These are phyloP conservation scores for Silene coronaria DNA, from an alignment of 179 eudicot species.

Conservation along the genomic window DNA sequence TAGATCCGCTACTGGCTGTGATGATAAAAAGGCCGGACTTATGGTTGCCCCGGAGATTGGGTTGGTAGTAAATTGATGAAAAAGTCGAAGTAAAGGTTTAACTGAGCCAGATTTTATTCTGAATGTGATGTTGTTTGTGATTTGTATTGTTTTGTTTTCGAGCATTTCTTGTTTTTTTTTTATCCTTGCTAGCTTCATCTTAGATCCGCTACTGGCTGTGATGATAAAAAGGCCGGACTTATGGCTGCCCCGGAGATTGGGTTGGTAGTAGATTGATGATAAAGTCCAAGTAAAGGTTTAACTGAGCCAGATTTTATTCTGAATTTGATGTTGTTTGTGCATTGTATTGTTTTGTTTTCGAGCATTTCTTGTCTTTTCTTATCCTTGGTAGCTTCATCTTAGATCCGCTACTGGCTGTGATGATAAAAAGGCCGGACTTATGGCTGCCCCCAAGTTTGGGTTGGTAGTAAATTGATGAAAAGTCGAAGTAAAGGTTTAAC, in stretches of 20 bases:
- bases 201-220: constrained; percentile 14
- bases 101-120: constrained; percentile 1
- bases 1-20: constrained; percentile 20
- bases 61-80: constrained; percentile 15
- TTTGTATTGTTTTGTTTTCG: too few relatives aligned
- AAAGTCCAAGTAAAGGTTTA: constrained; percentile 1
- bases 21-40: constrained; percentile 27
- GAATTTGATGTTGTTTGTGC: background rate
- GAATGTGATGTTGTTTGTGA: background rate
- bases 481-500: constrained; percentile 3
- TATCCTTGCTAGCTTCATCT: background rate
- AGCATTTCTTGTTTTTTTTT: too few relatives aligned
- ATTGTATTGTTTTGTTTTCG: too few relatives aligned
- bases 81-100: constrained; percentile 6
- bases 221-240: constrained; percentile 28
- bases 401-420: constrained; percentile 17
- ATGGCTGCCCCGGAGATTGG: constrained; percentile 23
- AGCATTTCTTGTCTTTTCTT: too few relatives aligned
- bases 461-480: constrained; percentile 19
- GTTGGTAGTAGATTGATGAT: constrained; percentile 17
- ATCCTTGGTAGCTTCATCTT: background rate
- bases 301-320: constrained; percentile 1
- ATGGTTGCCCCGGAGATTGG: constrained; percentile 23
- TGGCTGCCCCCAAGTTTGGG: constrained; percentile 23
- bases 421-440: constrained; percentile 28